These are phyloP conservation scores for Crithidia sp. DNA, from an alignment of 208 protist genomes.

Conservation along the genomic window DNA sequence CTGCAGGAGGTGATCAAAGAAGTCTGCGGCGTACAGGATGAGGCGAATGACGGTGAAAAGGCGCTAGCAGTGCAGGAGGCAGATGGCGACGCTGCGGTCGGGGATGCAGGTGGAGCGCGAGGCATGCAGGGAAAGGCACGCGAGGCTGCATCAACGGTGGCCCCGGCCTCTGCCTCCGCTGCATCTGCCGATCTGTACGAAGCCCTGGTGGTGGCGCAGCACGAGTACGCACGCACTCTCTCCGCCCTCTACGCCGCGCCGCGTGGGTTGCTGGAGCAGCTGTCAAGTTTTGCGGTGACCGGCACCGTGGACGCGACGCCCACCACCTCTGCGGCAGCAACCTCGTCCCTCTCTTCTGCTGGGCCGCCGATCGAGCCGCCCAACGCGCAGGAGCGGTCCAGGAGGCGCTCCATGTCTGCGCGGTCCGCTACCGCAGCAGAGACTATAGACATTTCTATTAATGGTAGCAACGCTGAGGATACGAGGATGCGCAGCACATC, in stretches of 20 bases:
- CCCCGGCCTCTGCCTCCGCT: no score
- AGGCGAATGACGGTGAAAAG: neutral
- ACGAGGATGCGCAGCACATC: no score
- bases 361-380: neutral
- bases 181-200: slow-evolving; percentile 4
- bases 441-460: no score
- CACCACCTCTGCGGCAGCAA: neutral
- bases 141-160: no score
- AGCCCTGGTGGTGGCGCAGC: slow-evolving; percentile 18
- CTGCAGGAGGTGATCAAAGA: slow-evolving; percentile 53
- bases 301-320: slow-evolving; percentile 3
- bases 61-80: neutral
- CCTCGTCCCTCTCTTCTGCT: neutral
- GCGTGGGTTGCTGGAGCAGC: slow-evolving; percentile 51
- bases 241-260: slow-evolving; percentile 69
- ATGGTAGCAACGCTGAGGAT: no score
- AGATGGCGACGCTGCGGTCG: neutral
- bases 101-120: neutral
- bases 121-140: neutral
- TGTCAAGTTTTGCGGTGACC: slow-evolving; percentile 60
- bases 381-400: neutral
- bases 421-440: neutral
- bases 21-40: slow-evolving; percentile 39
- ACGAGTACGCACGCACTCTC: slow-evolving; percentile 48
- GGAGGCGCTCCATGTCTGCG: no score